A percentile compares a stretch with the other conserved stretches of the same genome.
phyloP scores from a whole-genome alignment of 345 rosid genomes.

The Conringia planisiliqua region DNA sequence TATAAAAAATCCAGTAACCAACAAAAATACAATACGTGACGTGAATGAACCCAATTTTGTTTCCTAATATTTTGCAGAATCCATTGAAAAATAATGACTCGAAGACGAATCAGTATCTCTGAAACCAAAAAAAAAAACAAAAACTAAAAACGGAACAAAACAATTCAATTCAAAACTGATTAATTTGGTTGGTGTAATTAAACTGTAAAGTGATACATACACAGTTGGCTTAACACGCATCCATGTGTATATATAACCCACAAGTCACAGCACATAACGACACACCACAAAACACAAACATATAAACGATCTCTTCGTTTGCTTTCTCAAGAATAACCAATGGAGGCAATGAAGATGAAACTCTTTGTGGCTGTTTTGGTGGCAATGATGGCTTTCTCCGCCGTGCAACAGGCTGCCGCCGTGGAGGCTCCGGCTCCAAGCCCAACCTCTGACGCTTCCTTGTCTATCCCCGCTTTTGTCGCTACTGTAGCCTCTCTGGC shows the following conservation, averaged over 20 bases:
- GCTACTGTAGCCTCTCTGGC: constrained; percentile 17
- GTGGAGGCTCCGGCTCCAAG: constrained; percentile 33
- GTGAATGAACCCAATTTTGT: no score
- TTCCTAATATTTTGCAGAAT: neutral
- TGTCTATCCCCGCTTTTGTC: constrained; percentile 11
- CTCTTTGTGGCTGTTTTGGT: constrained; percentile 20
- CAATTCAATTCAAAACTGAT: neutral
- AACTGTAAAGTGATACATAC: constrained; percentile 11
- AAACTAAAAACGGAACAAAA: neutral
- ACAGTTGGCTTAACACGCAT: constrained; percentile 8
- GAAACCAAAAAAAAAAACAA: neutral
- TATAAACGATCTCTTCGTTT: neutral
- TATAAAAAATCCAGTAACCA: no score
- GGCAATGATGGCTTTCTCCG: constrained; percentile 20
- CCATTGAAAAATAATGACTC: neutral
- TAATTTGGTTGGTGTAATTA: neutral
- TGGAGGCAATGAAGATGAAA: constrained; percentile 31
- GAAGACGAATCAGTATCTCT: neutral
- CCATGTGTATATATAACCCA: constrained; percentile 12
- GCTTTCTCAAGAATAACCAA: neutral
- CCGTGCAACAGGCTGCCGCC: constrained; percentile 26
- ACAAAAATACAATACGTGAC: no score
- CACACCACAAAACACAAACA: neutral
- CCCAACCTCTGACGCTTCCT: constrained; percentile 32
- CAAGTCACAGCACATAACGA: neutral